Evolutionary conservation across 2,329 filamentous ascomycete genomes (phyloP).

Genomic region (Trichoderma cornu-damae): DNA sequence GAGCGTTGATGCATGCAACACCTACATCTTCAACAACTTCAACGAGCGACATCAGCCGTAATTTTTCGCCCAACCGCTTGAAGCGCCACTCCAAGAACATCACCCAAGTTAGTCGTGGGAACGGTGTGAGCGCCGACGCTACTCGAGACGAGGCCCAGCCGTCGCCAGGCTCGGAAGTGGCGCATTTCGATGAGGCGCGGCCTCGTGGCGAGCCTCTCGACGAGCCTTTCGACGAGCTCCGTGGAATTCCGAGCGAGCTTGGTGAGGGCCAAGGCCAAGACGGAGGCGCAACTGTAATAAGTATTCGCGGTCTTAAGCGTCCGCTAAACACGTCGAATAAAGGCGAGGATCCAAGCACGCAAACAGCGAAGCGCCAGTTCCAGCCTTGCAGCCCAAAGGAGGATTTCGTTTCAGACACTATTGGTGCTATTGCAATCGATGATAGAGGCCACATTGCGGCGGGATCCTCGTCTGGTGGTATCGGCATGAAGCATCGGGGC

Average conservation of each 20-base stretch:
- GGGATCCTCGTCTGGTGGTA: slow-evolving; percentile 92
- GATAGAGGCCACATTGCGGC: slow-evolving; percentile 81
- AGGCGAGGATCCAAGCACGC: slow-evolving; percentile 8
- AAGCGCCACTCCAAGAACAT: slow-evolving; percentile 2
- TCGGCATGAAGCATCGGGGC: slow-evolving; percentile 95
- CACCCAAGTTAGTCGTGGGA: neutral
- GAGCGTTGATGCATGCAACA: neutral
- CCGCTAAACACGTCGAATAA: slow-evolving; percentile 21
- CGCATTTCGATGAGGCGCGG: neutral
- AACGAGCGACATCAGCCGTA: neutral
- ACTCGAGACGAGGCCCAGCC: neutral
- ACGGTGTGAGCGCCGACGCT: slow-evolving; percentile 8
- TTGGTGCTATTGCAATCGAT: slow-evolving; percentile 93
- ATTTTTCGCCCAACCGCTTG: neutral
- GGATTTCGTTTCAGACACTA: slow-evolving; percentile 78
- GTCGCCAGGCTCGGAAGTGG: neutral
- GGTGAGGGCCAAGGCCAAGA: slow-evolving; percentile 10
- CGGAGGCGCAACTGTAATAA: neutral
- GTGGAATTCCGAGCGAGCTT: slow-evolving; percentile 9
- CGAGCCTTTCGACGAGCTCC: neutral
- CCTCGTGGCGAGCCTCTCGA: neutral
- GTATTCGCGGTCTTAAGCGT: slow-evolving; percentile 35
- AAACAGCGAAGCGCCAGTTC: slow-evolving; percentile 23
- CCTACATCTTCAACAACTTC: neutral
- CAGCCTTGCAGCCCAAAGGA: slow-evolving; percentile 37